Evolutionary conservation across 106 monocot genomes (phyloP).

Genomic region (Iris macrosiphon): DNA sequence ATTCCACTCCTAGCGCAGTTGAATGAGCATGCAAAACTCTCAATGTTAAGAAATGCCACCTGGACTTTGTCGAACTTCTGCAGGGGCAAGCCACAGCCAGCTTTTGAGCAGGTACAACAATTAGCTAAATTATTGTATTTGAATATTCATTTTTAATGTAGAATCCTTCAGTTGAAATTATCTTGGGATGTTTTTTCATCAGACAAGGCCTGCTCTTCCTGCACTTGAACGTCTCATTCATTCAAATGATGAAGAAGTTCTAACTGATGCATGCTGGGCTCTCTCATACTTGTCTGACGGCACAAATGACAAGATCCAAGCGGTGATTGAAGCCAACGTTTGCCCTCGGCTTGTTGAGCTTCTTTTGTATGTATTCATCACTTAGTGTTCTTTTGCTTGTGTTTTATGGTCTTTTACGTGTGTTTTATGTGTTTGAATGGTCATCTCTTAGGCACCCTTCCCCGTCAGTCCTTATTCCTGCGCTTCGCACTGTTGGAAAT

Average conservation of each 20-base stretch:
- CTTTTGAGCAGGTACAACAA: constrained; percentile 32
- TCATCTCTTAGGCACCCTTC: constrained; percentile 27
- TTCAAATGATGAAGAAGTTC: constrained; percentile 48
- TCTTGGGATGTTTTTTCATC: too few relatives aligned
- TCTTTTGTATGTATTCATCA: constrained; percentile 23
- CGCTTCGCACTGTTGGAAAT: constrained; percentile 43
- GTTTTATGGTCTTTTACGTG: neutral
- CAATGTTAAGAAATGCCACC: constrained; percentile 52
- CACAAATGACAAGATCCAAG: constrained; percentile 49
- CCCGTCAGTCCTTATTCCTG: constrained; percentile 44
- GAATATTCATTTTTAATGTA: too few relatives aligned
- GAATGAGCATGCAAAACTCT: constrained; percentile 45
- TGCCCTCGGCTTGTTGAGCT: constrained; percentile 41
- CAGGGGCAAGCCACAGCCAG: constrained; percentile 33
- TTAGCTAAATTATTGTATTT: neutral
- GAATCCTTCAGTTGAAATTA: too few relatives aligned
- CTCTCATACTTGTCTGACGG: constrained; percentile 48
- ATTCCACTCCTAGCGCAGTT: constrained; percentile 31
- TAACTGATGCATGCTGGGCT: constrained; percentile 47
- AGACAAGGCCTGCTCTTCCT: constrained; percentile 41
- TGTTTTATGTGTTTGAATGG: neutral
- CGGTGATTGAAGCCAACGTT: constrained; percentile 45
- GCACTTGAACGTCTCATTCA: constrained; percentile 41
- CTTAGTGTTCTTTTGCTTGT: neutral
- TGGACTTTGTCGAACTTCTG: constrained; percentile 54